phyloP scores from a whole-genome alignment of 2,329 filamentous ascomycete species.

The Metarhizium robertsii region DNA sequence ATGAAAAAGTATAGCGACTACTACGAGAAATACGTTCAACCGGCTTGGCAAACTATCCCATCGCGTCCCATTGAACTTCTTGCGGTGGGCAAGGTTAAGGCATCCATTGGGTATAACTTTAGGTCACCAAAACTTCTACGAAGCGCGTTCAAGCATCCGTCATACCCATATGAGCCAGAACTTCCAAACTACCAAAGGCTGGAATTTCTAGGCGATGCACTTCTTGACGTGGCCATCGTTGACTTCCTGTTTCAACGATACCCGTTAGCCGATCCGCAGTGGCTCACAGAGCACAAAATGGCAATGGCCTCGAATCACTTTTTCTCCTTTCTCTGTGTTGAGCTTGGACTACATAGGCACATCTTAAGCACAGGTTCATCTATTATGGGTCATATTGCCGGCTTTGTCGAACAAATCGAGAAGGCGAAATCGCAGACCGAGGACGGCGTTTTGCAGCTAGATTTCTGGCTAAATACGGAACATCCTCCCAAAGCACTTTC shows the following conservation, averaged over 20 bases:
- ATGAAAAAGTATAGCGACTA: conserved; percentile 68
- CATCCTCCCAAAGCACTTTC: conserved; percentile 67
- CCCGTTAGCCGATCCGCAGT: conserved; percentile 79
- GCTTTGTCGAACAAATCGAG: conserved; percentile 50
- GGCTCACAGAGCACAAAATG: conserved; percentile 98
- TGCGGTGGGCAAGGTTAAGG: conserved; percentile 54
- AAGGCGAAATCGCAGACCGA: conserved; percentile 28
- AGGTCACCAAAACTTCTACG: conserved; percentile 64
- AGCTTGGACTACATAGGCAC: conserved; percentile 67
- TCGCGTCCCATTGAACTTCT: conserved; percentile 59
- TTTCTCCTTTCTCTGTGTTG: conserved; percentile 70
- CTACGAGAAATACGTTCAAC: conserved; percentile 55
- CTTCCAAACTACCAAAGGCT: conserved; percentile 84
- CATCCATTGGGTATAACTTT: conserved; percentile 54
- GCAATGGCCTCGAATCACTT: conserved; percentile 99
- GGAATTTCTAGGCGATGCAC: conserved; percentile 83
- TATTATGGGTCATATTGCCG: conserved; percentile 33
- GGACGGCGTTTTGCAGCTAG: conserved; percentile 26
- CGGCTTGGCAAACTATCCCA: conserved; percentile 57
- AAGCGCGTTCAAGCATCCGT: conserved; percentile 83
- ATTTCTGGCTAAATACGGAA: conserved; percentile 60
- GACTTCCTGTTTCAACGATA: conserved; percentile 71
- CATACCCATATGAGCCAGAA: conserved; percentile 63
- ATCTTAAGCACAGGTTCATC: conserved; percentile 45
- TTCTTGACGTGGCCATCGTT: conserved; percentile 79